Percentiles rank a stretch among this genome's conserved stretches.
Conservation (phyloP, 2,329 filamentous ascomycete genomes). For the Trichoderma aggressivum region DNA sequence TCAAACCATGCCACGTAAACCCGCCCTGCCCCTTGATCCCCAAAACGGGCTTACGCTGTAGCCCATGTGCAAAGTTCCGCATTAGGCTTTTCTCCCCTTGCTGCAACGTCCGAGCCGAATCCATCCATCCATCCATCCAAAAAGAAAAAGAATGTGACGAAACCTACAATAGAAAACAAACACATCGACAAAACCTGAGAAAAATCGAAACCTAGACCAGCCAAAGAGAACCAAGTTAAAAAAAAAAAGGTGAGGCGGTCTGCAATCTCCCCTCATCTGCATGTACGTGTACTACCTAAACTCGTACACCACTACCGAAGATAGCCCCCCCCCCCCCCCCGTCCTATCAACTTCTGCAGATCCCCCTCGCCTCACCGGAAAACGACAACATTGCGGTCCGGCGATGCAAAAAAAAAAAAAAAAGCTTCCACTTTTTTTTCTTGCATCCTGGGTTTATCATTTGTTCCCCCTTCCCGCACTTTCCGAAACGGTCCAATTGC, state of each 20-base stretch:
- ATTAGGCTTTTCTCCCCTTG: not conserved
- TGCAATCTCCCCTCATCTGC: not conserved
- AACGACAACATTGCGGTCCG: not conserved
- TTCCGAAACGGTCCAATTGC: not conserved
- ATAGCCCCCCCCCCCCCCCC: too few species aligned
- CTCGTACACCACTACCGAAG: too few species aligned
- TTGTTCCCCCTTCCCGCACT: not conserved
- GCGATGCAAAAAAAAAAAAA: not conserved
- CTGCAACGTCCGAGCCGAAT: not conserved
- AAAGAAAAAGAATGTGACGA: not conserved
- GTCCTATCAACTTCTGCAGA: not conserved
- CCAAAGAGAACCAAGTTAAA: not conserved
- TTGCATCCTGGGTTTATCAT: not conserved
- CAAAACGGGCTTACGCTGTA: not conserved
- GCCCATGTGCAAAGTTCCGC: not conserved
- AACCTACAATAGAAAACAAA: not conserved
- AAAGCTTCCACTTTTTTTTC: not conserved
- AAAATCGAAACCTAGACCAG: not conserved
- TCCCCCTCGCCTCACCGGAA: not conserved
- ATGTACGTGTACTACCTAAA: not conserved
- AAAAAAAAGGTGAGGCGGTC: constrained; percentile 6
- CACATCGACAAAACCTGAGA: not conserved
- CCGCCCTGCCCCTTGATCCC: not conserved
- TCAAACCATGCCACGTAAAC: constrained; percentile 13
- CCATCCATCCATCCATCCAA: too few species aligned